Conservation (phyloP, 1,139 yeast genomes). For the Pichia cactophila region DNA sequence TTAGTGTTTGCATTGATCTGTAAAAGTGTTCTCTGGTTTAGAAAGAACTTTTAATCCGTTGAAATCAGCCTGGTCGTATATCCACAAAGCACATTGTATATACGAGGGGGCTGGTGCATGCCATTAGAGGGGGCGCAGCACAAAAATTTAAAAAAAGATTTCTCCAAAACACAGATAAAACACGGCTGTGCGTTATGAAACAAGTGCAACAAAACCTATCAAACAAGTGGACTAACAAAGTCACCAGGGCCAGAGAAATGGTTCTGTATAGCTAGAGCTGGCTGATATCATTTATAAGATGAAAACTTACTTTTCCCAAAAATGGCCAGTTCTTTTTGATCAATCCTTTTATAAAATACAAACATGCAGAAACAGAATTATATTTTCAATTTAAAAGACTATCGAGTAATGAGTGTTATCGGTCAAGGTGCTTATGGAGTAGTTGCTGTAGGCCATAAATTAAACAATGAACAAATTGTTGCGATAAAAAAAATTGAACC, state of each 20-base stretch:
- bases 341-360: not conserved
- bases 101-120: too few species aligned
- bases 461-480: slow-evolving; percentile 67
- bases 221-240: not conserved
- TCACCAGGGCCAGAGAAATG: not conserved
- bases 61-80: too few species aligned
- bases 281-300: not conserved
- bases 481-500: slow-evolving; percentile 96
- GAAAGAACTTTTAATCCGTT: too few species aligned
- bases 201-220: not conserved
- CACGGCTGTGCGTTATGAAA: not conserved
- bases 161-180: not conserved
- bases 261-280: not conserved
- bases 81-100: too few species aligned
- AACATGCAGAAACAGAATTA: slow-evolving; percentile 21
- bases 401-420: slow-evolving; percentile 36
- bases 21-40: too few species aligned
- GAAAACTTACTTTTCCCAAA: not conserved
- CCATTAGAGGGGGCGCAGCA: too few species aligned
- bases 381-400: slow-evolving; percentile 24
- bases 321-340: not conserved
- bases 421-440: slow-evolving; percentile 99
- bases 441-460: slow-evolving; percentile 83
- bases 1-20: slow-evolving; percentile 24
- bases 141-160: too few species aligned